Evolutionary conservation across 176 grass and related monocot species (phyloP), one percentile per base, ranked within the genome.

Genomic region (Saccharum officinarum): DNA sequence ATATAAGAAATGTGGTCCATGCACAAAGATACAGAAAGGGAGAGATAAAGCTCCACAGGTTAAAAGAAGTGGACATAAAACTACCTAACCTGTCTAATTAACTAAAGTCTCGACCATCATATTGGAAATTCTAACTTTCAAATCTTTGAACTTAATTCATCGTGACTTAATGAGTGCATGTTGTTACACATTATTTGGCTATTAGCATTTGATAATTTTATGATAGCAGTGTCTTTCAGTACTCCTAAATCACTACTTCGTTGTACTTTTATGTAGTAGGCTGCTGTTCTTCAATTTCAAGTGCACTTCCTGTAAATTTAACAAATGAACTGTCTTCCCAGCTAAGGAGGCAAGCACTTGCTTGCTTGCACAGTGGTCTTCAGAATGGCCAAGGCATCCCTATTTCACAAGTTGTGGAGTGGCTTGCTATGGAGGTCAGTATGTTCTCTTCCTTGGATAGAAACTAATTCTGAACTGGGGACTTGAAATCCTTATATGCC

Each of bases 321-420:
- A 94, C 72, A 15, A 73, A 17, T 20, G 45, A 25, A 40, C 34
- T 70, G 38, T 84, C 47, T 80, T 79, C 69, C 73, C 96, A 98
- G 96, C 57, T 98, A 85, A 91, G 96, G 89, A 98, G 83, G 73
- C 91, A 95, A 81, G 93, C 96, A 2, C 91, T 98, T 68, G 93
- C 93, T 86, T 92, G 88, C 73, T 86, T 98, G 74, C 87, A 98
- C 49, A 88, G 91, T 85, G 83, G 96, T 88, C 90, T 98, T 79
- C 93, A 87, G 78, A 98, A 72, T 80, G 91, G 85, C 30, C 96
- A 95, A 89, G 96, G 96, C 68, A 98, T 98, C 20, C 97, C 97
- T 75, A 85, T 98, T 85, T 84, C 89, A 65, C 89, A 86, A 49
- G 77, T 88, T 81, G 88, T 94, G 62, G 81, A 81, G 77, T 95